A percentile compares a stretch with the other conserved stretches of the same genome.
Evolutionary conservation across 2,329 filamentous ascomycete genomes (phyloP).

Genomic region (Phyllosticta capitalensis): DNA sequence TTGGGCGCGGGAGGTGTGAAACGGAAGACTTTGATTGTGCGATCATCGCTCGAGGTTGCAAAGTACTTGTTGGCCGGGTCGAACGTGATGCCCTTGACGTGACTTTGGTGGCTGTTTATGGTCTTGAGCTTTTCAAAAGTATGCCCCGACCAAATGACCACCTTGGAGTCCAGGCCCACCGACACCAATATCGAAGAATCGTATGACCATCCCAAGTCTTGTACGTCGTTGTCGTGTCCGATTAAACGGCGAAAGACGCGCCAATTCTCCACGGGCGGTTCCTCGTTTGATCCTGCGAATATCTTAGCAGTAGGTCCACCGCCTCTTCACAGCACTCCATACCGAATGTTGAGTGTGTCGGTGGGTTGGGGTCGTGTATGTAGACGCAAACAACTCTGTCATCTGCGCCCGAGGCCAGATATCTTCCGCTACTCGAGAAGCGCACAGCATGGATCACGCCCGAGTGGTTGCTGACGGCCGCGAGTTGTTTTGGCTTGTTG

Average conservation of each 20-base stretch:
- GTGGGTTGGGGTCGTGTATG: slow-evolving; percentile 72
- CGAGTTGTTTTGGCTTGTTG: slow-evolving; percentile 79
- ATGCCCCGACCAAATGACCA: slow-evolving; percentile 96
- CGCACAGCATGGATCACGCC: slow-evolving; percentile 95
- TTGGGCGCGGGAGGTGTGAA: slow-evolving; percentile 87
- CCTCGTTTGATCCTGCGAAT: slow-evolving; percentile 64
- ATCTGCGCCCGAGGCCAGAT: slow-evolving; percentile 92
- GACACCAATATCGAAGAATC: slow-evolving; percentile 95
- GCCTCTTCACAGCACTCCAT: slow-evolving; percentile 26
- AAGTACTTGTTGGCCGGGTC: slow-evolving; percentile 99
- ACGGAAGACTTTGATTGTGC: slow-evolving; percentile 91
- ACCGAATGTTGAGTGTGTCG: slow-evolving; percentile 71
- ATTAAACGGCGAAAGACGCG: slow-evolving; percentile 88
- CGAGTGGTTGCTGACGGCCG: slow-evolving; percentile 96
- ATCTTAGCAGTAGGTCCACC: slow-evolving; percentile 11
- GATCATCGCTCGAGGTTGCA: slow-evolving; percentile 92
- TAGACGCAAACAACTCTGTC: slow-evolving; percentile 99
- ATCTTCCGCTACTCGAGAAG: slow-evolving; percentile 91
- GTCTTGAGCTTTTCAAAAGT: slow-evolving; percentile 98
- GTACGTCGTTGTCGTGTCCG: slow-evolving; percentile 96
- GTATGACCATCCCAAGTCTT: slow-evolving; percentile 93
- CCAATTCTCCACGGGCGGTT: slow-evolving; percentile 94
- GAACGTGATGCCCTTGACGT: slow-evolving; percentile 98
- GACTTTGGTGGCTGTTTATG: slow-evolving; percentile 83
- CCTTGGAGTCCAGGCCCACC: slow-evolving; percentile 92